Percentiles rank a stretch among this genome's conserved stretches.
Evolutionary conservation across 2,329 filamentous ascomycete genomes (phyloP).

Genomic region (Pyricularia pennisetigena): DNA sequence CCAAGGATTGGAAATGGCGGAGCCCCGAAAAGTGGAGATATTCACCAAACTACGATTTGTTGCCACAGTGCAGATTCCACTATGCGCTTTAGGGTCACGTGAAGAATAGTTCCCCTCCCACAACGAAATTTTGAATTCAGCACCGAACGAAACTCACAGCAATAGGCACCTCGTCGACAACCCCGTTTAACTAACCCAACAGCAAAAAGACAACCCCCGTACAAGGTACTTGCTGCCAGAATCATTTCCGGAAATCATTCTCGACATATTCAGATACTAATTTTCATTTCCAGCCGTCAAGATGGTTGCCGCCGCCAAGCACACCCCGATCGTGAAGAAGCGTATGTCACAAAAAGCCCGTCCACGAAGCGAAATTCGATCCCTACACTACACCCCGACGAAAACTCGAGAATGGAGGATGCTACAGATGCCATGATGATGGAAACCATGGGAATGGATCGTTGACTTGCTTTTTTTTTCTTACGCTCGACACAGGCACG

Average conservation of each 20-base stretch:
- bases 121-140: background rate
- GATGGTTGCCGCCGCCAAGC: conserved; percentile 99
- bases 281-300: conserved; percentile 22
- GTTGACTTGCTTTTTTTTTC: background rate
- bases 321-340: conserved; percentile 99
- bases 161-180: background rate
- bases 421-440: background rate
- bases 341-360: conserved; percentile 54
- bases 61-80: background rate
- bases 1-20: background rate
- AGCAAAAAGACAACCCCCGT: background rate
- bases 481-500: background rate
- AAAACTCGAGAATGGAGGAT: background rate
- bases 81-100: background rate
- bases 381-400: background rate
- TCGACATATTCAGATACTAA: background rate
- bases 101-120: background rate
- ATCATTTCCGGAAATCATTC: background rate
- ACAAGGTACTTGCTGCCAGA: background rate
- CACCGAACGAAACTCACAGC: background rate
- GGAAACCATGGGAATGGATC: background rate
- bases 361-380: background rate
- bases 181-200: background rate
- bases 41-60: background rate
- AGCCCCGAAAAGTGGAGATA: background rate